Base-by-base conservation (phyloP, 192 early-diverging fungal species). In the Podila horticola region DNA sequence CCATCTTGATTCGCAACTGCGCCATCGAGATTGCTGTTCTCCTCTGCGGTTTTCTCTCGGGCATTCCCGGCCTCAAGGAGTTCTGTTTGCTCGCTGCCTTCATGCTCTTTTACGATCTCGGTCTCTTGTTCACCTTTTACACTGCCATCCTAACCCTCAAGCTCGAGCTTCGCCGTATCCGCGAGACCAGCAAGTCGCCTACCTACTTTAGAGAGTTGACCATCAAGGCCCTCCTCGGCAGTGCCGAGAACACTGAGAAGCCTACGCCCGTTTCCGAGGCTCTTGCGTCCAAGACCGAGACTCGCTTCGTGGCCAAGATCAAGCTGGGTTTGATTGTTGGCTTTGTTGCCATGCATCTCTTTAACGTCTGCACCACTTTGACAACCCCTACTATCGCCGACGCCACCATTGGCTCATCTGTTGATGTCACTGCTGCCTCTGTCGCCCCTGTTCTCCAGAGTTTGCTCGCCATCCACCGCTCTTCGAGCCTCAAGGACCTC, bases 51-150 rank as follows among this genome's bases (percentile, higher is more conserved):
- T 93, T 93, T 62, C 85, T 92, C 67, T 90, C 93, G 10, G 92
- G 93, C 41, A 88, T 95, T 41, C 82, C 84, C 60, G 92, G 92
- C 52, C 77, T 98, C 62, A 88, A 88, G 71, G 93, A 96, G 79
- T 94, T 97, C 69, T 94, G 94, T 82, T 79, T 94, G 31, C 76
- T 96, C 17, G 93, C 92, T 31, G 90, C 90, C 19, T 90, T 97
- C 59, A 89, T 96, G 62, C 83, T 95, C 28, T 83, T 92, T 66
- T 95, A 95, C 68, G 97, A 98, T 82, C 88, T 90, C 66, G 63
- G 92, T 52, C 88, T 95, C 49, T 82, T 98, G 82, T 95, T 96
- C 50, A 95, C 95, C 13, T 90, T 96, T 79, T 98, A 95, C 69
- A 86, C 93, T 50, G 91, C 96, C 19, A 89, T 96, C 41, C 83